Base-by-base conservation (phyloP, 768 basidiomycete species). In the Paxillus ammoniavirescens region DNA sequence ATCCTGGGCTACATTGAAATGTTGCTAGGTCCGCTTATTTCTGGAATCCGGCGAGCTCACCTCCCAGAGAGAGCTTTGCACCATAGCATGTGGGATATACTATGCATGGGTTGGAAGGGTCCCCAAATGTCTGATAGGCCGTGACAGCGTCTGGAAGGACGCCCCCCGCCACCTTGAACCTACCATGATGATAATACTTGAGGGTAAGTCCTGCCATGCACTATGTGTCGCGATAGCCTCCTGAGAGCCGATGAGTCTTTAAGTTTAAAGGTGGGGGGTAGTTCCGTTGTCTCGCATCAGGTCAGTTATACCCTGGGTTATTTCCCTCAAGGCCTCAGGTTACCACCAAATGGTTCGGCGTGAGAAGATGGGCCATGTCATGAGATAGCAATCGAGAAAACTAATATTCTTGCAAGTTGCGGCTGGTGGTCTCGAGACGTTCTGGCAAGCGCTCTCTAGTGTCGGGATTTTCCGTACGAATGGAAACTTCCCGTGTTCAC, bases 21-120 rank as follows among this genome's bases (percentile, higher is more conserved):
- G 13, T 31, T 26, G n/a, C 21, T 56, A 15, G 30, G 69, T 74
- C 54, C 55, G 77, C 77, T 72, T 56, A 76, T 9, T 17, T 26
- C 38, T 36, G 21, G 13, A 21, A 37, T 26, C 21, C 42, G 35
- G 15, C 42, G 36, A 36, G 67, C 77, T 52, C 57, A 81, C 81
- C 73, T 59, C 79, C 79, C 5, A 65, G 52, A 43, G 63, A 58
- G 37, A 84, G 71, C 38, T 77, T 77, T 18, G 66, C 80, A 0
- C 81, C 81, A 59, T 80, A 83, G 58, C 77, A 82, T 8, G 80
- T 81, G 10, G 82, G 81, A 60, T 79, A 82, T 13, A 83, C 79
- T 17, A 63, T 45, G 56, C 81, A 83, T 5, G 82, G 82, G 42
- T 80, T 82, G 5, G 63, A 61, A 0, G 75, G 72, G 53, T 79